A percentile compares a stretch with the other conserved stretches of the same genome.
These are phyloP conservation scores for Gossypium schwendimanii DNA, from an alignment of 441 rosid species.

Conservation along the genomic window DNA sequence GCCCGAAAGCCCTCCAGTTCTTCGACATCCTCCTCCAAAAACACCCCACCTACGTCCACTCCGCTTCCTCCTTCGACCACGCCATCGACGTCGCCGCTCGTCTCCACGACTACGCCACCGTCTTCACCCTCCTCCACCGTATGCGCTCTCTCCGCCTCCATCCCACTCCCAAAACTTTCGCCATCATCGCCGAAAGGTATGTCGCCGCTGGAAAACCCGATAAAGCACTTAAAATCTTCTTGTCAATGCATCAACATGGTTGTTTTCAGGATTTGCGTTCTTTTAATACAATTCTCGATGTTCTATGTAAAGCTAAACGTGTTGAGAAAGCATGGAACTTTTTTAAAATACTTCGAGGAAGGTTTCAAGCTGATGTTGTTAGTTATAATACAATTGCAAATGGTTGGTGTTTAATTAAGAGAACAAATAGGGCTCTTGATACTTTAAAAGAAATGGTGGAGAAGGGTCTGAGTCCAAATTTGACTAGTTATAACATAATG, in stretches of 20 bases:
- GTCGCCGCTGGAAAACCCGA: slow-evolving; percentile 66
- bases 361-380: slow-evolving; percentile 61
- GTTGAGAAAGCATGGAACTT: slow-evolving; percentile 72
- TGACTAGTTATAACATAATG: slow-evolving; percentile 62
- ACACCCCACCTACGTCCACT: slow-evolving; percentile 48
- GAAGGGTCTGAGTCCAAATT: slow-evolving; percentile 53
- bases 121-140: slow-evolving; percentile 48
- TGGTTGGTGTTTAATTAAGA: slow-evolving; percentile 88
- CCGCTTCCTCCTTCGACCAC: slow-evolving; percentile 72
- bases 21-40: slow-evolving; percentile 46
- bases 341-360: slow-evolving; percentile 52
- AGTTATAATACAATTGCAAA: slow-evolving; percentile 70
- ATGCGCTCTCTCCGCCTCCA: slow-evolving; percentile 70
- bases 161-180: slow-evolving; percentile 58
- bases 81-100: slow-evolving; percentile 84
- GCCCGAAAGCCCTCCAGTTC: slow-evolving; percentile 75
- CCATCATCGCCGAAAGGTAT: slow-evolving; percentile 73
- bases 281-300: slow-evolving; percentile 77
- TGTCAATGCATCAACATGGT: slow-evolving; percentile 77
- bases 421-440: slow-evolving; percentile 66
- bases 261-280: slow-evolving; percentile 61
- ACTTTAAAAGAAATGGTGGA: slow-evolving; percentile 75
- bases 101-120: slow-evolving; percentile 47
- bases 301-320: slow-evolving; percentile 58
- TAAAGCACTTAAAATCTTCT: slow-evolving; percentile 57